These are phyloP conservation scores for Lachnellula arida DNA, from an alignment of 2,329 filamentous ascomycete species.

Conservation along the genomic window DNA sequence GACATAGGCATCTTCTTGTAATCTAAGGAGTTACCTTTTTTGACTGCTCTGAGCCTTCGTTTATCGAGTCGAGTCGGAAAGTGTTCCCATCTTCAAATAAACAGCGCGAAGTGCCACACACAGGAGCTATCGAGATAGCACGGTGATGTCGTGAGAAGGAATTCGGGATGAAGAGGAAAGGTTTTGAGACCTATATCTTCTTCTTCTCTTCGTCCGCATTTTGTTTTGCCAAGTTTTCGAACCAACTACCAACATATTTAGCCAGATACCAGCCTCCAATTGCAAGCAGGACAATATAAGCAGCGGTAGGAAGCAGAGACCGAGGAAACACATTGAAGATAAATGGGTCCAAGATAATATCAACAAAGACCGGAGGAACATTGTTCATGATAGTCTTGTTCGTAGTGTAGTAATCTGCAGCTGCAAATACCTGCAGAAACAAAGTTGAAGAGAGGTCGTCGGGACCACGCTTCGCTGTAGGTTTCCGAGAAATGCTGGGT, in stretches of 20 bases:
- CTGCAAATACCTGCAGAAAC: constrained; percentile 63
- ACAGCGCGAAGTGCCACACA: no score
- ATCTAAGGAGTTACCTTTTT: no score
- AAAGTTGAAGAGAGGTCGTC: constrained; percentile 23
- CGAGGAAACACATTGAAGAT: constrained; percentile 72
- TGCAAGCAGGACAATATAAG: constrained; percentile 62
- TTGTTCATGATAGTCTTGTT: constrained; percentile 69
- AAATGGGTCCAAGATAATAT: constrained; percentile 84
- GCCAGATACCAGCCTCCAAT: constrained; percentile 30
- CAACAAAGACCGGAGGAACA: constrained; percentile 70
- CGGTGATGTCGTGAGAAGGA: no score
- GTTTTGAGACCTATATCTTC: neutral
- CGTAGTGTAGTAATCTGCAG: constrained; percentile 80
- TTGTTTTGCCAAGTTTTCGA: constrained; percentile 12
- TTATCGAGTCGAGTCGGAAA: no score
- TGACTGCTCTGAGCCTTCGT: no score
- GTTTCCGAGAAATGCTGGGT: constrained; percentile 6
- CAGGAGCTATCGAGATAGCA: no score
- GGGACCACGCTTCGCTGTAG: constrained; percentile 4
- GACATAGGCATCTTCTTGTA: no score
- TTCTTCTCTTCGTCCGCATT: constrained; percentile 15
- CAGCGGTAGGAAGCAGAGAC: constrained; percentile 68
- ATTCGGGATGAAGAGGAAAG: neutral
- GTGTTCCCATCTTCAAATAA: no score
- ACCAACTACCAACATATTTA: constrained; percentile 23